Conservation (phyloP, 2,329 filamentous ascomycete species). For the Lachnellula cervina region DNA sequence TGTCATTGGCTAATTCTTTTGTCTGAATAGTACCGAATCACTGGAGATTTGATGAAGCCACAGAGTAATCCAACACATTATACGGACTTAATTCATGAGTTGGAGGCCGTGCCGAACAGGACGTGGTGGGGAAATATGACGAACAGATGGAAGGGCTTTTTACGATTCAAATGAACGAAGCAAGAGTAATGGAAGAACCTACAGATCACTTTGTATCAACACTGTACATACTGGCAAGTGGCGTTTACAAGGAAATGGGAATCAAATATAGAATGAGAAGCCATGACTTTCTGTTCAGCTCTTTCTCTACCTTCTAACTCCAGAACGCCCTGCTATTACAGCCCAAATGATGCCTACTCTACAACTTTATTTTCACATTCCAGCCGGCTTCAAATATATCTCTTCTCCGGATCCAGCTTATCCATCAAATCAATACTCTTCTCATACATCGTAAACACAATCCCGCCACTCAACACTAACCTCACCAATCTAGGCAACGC, state of each 20-base stretch:
- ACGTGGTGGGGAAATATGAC: slow-evolving; percentile 47
- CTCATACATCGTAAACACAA: slow-evolving; percentile 98
- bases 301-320: slow-evolving; percentile 9
- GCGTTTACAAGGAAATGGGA: slow-evolving; percentile 6
- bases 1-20: background rate
- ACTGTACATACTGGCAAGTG: background rate
- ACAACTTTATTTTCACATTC: background rate
- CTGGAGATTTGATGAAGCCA: slow-evolving; percentile 50
- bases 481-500: slow-evolving; percentile 80
- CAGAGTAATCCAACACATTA: slow-evolving; percentile 63
- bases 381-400: slow-evolving; percentile 58
- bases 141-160: slow-evolving; percentile 54
- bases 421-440: slow-evolving; percentile 90
- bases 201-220: slow-evolving; percentile 1
- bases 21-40: slow-evolving; percentile 40
- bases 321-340: slow-evolving; percentile 15
- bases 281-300: slow-evolving; percentile 4
- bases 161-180: slow-evolving; percentile 46
- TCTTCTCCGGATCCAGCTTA: slow-evolving; percentile 72
- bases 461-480: slow-evolving; percentile 85
- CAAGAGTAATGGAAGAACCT: background rate
- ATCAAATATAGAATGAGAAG: background rate
- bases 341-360: background rate
- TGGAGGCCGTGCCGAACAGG: slow-evolving; percentile 57
- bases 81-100: slow-evolving; percentile 53